Percentiles rank a stretch among this genome's conserved stretches.
phyloP scores from a whole-genome alignment of 2,329 filamentous ascomycete species.

The Beauveria caledonica region DNA sequence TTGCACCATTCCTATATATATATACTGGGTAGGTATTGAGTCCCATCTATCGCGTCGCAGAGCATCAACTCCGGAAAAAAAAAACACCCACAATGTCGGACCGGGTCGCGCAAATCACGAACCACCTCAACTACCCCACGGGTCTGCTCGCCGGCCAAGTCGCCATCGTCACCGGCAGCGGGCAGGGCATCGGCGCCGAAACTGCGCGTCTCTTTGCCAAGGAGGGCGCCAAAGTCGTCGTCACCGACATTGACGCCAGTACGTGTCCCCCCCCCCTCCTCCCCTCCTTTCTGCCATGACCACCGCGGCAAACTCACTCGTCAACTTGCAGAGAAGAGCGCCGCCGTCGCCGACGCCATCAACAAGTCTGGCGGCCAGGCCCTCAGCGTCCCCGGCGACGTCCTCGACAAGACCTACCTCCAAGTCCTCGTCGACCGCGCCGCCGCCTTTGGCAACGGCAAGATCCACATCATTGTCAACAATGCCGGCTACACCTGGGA shows the following conservation, averaged over 20 bases:
- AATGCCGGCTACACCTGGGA: constrained; percentile 93
- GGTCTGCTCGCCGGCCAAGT: constrained; percentile 73
- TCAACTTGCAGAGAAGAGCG: constrained; percentile 52
- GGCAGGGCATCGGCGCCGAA: constrained; percentile 84
- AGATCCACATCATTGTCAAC: constrained; percentile 87
- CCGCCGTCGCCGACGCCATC: constrained; percentile 61
- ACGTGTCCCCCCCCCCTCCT: constrained; percentile 18
- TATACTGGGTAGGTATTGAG: too few species aligned
- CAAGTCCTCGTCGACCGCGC: constrained; percentile 63
- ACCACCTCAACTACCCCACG: constrained; percentile 73
- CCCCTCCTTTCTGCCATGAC: background rate
- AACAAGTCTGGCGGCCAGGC: constrained; percentile 58
- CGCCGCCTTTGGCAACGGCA: constrained; percentile 73
- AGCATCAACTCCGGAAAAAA: too few species aligned
- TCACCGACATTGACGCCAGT: constrained; percentile 76
- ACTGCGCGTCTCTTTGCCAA: constrained; percentile 75
- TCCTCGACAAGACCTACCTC: constrained; percentile 64
- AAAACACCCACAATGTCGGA: constrained; percentile 36
- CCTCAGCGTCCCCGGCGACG: constrained; percentile 66
- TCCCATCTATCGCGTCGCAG: too few species aligned
- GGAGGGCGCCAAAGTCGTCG: constrained; percentile 76
- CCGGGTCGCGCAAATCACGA: constrained; percentile 62
- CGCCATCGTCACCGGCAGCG: constrained; percentile 80
- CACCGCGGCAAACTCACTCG: background rate
- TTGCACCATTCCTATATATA: background rate